Evolutionary conservation across 1,139 yeast genomes (phyloP).

Genomic region (Blastobotrys arbuscula): DNA sequence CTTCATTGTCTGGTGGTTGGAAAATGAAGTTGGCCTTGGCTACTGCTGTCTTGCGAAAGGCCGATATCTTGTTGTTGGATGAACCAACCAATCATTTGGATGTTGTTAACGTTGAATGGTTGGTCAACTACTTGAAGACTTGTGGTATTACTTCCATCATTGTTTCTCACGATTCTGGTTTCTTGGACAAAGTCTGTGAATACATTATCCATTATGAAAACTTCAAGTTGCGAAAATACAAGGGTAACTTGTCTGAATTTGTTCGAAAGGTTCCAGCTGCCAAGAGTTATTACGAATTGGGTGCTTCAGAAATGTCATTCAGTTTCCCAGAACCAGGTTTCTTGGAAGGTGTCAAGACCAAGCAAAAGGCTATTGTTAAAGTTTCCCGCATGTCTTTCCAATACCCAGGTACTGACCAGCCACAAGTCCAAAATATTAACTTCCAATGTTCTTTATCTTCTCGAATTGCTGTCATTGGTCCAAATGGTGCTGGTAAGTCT

Average conservation of each 20-base stretch:
- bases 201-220: conserved; percentile 99
- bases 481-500: conserved; percentile 99
- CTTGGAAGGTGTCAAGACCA: conserved; percentile 99
- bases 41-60: conserved; percentile 98
- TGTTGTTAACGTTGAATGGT: conserved; percentile 98
- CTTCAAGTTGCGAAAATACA: conserved; percentile 98
- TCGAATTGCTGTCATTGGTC: conserved; percentile 99
- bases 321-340: conserved; percentile 99
- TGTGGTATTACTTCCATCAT: conserved; percentile 97
- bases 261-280: conserved; percentile 99
- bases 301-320: conserved; percentile 96
- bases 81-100: conserved; percentile 99
- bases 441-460: conserved; percentile 99
- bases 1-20: conserved; percentile 99
- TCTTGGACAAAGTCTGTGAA: conserved; percentile 96
- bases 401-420: conserved; percentile 97
- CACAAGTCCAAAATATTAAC: conserved; percentile 82
- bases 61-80: conserved; percentile 95
- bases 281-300: conserved; percentile 96
- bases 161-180: conserved; percentile 99
- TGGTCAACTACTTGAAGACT: conserved; percentile 96
- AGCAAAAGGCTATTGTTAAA: conserved; percentile 99
- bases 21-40: conserved; percentile 99
- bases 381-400: conserved; percentile 96
- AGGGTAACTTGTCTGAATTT: conserved; percentile 98